phyloP scores from a whole-genome alignment of 2,329 filamentous ascomycete species.

The Clonostachys solani region DNA sequence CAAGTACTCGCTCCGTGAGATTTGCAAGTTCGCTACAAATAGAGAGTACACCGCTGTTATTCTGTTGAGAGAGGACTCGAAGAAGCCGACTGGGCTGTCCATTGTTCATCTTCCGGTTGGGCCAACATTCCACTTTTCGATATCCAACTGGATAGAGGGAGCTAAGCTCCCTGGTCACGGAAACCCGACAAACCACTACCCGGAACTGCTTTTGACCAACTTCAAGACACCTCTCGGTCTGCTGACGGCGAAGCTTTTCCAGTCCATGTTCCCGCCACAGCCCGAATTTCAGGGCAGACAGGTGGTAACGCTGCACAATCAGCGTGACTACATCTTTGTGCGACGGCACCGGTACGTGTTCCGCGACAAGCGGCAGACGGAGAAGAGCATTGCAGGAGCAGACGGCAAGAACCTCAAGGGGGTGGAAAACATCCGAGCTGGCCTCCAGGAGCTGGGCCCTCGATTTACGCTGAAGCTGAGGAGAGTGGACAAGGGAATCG shows the following conservation, averaged over 20 bases:
- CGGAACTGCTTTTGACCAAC: slow-evolving; percentile 87
- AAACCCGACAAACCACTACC: slow-evolving; percentile 84
- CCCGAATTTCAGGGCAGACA: slow-evolving; percentile 85
- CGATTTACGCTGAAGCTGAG: slow-evolving; percentile 74
- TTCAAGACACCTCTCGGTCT: slow-evolving; percentile 92
- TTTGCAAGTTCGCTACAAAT: slow-evolving; percentile 78
- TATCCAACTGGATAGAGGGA: slow-evolving; percentile 87
- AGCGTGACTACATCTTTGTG: slow-evolving; percentile 94
- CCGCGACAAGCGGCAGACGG: slow-evolving; percentile 78
- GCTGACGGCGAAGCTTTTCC: slow-evolving; percentile 79
- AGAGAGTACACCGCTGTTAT: slow-evolving; percentile 80
- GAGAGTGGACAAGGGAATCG: slow-evolving; percentile 86
- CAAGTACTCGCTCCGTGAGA: slow-evolving; percentile 91
- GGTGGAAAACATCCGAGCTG: slow-evolving; percentile 79
- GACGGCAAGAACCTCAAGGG: slow-evolving; percentile 83
- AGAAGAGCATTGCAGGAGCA: slow-evolving; percentile 78
- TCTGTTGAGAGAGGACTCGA: slow-evolving; percentile 84
- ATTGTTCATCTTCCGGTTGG: slow-evolving; percentile 80
- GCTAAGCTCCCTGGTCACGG: slow-evolving; percentile 84
- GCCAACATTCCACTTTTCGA: slow-evolving; percentile 88
- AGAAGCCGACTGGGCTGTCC: slow-evolving; percentile 76
- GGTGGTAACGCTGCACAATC: slow-evolving; percentile 89
- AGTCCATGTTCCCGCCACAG: slow-evolving; percentile 55
- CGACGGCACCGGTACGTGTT: slow-evolving; percentile 89
- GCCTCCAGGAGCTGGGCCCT: slow-evolving; percentile 86